Evolutionary conservation across 164 flowering plant species (phyloP).

Genomic region (Litsea cubeba): DNA sequence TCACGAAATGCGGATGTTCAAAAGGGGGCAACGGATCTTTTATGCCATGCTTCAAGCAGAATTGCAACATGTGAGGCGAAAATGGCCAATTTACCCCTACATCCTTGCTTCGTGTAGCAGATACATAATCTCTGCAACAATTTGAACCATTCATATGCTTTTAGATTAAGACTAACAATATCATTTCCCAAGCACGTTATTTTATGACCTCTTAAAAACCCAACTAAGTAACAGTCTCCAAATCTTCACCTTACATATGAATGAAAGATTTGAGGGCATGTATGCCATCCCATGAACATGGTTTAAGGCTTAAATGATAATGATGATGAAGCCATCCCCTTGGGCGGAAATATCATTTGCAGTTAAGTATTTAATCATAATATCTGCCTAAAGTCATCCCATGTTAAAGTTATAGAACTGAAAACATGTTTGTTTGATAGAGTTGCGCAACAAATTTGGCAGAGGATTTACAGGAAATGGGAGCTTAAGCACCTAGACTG

Average conservation of each 20-base stretch:
- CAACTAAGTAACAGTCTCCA: neutral
- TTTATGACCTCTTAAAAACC: neutral
- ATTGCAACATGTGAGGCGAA: conserved; percentile 54
- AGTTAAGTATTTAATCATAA: neutral
- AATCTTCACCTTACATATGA: neutral
- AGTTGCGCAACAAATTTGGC: neutral
- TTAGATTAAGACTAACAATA: neutral
- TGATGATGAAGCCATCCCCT: neutral
- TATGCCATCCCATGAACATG: too few relatives aligned
- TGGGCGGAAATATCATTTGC: neutral
- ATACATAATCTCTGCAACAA: conserved; percentile 77
- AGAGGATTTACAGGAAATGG: neutral
- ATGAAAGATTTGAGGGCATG: neutral
- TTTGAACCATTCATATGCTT: neutral
- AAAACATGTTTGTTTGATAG: neutral
- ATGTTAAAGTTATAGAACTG: neutral
- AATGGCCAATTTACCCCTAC: conserved; percentile 82
- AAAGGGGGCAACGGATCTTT: conserved; percentile 80
- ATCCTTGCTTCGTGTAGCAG: conserved; percentile 49
- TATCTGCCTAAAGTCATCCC: neutral
- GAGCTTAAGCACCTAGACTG: neutral
- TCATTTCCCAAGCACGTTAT: neutral
- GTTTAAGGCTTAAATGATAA: neutral
- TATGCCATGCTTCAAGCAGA: conserved; percentile 77
- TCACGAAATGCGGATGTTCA: conserved; percentile 41